Evolutionary conservation across 495 filamentous ascomycete genomes (phyloP), one percentile per base, ranked within the genome.

Genomic region (Hypoxylon trugodes): DNA sequence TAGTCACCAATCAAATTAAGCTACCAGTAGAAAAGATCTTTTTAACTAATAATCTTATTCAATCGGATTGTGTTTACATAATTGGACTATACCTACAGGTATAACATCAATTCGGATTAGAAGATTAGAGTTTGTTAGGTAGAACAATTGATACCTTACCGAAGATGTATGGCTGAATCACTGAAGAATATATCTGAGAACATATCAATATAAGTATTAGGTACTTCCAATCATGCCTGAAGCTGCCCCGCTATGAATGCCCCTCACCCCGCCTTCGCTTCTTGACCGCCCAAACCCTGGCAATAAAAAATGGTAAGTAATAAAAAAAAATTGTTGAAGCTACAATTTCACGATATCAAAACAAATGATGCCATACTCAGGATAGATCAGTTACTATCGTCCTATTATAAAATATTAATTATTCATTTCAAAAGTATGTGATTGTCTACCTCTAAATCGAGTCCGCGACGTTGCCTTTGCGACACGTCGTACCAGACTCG

Each of bases 261-360:
- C 64, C 64, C 64, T 67, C 64, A 61, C 64, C 52, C 52, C 46
- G 52, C 57, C 49, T 55, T 60, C 19, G 12, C 19, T 56, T 67
- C 41, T 49, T 60, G 56, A 66, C 55, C 55, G 49, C 55, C 49
- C 40, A 46, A 25, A 47, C 43, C 57, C 38, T 30, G 22, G 35
- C 10, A 53, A 13, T 40, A 33, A 8, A 10, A 45, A 22, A 55
- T 50, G 37, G 33, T 28, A 48, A 46, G 33, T 28, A 48, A 45
- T 57, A 32, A 21, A 52, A 21, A 22, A 61, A 40, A 53, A 43
- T 60, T 60, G 40, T 35, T 54, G 24, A 48, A 61, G 21, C 21
- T 48, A 37, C 49, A 18, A 49, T 55, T 48, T 51, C 40, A 60
- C 49, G 43, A 60, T 45, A 50, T 15, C 26, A 54, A 64, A 46